Evolutionary conservation across 2,329 filamentous ascomycete genomes (phyloP).

Genomic region (Fusarium mexicanum): DNA sequence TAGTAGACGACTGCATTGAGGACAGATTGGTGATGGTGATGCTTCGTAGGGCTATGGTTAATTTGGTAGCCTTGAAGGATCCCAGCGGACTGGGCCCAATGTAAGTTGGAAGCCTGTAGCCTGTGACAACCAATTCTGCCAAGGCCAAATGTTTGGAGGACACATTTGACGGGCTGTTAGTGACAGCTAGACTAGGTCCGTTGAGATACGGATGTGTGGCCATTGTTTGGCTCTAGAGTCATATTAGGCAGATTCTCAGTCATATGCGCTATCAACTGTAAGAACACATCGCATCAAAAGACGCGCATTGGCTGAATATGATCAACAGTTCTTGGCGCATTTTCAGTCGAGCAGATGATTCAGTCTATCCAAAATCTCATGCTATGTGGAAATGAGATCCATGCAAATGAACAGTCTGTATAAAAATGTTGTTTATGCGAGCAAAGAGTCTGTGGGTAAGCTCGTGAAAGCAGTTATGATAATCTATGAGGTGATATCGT

Average conservation of each 20-base stretch:
- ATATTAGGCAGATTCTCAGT: not conserved
- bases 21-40: not conserved
- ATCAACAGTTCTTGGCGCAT: too few relatives aligned
- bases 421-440: not conserved
- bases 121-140: not conserved
- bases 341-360: too few relatives aligned
- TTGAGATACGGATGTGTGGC: not conserved
- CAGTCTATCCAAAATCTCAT: not conserved
- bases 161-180: too few relatives aligned
- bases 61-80: not conserved
- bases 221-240: not conserved
- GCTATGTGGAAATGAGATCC: not conserved
- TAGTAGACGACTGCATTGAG: not conserved
- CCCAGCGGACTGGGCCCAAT: not conserved
- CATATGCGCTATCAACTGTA: not conserved
- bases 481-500: not conserved
- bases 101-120: not conserved
- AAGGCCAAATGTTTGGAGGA: too few relatives aligned
- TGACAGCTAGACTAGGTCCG: not conserved
- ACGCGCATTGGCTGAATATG: too few relatives aligned
- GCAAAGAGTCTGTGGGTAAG: not conserved
- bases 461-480: not conserved
- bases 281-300: not conserved
- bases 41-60: not conserved
- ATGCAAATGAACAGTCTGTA: not conserved